phyloP scores from a whole-genome alignment of 441 rosid genomes.

The Mallotus repandus region DNA sequence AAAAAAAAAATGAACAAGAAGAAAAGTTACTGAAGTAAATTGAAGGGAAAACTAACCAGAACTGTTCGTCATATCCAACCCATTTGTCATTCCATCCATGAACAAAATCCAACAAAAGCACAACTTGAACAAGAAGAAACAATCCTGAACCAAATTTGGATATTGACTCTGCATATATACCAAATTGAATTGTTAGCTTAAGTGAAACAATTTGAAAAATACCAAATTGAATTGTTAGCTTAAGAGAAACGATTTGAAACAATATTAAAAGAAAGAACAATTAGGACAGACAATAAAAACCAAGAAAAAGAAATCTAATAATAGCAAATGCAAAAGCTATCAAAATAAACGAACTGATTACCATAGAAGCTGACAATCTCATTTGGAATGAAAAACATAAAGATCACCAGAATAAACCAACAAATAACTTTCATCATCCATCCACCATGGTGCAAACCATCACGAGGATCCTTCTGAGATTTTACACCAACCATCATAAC shows the following conservation, averaged over 20 bases:
- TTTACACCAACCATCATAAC: constrained; percentile 84
- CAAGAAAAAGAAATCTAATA: not conserved
- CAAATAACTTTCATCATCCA: constrained; percentile 91
- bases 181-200: constrained; percentile 8
- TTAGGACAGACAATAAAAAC: not conserved
- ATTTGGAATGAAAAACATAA: constrained; percentile 90
- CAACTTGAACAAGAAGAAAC: constrained; percentile 95
- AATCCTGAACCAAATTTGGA: constrained; percentile 97
- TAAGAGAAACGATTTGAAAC: not conserved
- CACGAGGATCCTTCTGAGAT: constrained; percentile 92
- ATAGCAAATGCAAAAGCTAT: no score
- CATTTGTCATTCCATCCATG: constrained; percentile 98
- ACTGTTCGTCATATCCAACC: constrained; percentile 91
- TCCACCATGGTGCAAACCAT: constrained; percentile 90
- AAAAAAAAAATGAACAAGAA: not conserved
- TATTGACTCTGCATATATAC: constrained; percentile 50
- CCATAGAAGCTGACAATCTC: constrained; percentile 87
- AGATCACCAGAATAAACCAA: constrained; percentile 80
- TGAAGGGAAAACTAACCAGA: constrained; percentile 62
- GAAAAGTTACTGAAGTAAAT: not conserved
- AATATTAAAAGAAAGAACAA: not conserved
- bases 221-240: not conserved
- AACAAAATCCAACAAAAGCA: constrained; percentile 93
- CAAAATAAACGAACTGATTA: constrained; percentile 20
- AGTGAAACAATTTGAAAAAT: not conserved